phyloP scores from a whole-genome alignment of 495 filamentous ascomycete genomes.

The Darksidea phi region DNA sequence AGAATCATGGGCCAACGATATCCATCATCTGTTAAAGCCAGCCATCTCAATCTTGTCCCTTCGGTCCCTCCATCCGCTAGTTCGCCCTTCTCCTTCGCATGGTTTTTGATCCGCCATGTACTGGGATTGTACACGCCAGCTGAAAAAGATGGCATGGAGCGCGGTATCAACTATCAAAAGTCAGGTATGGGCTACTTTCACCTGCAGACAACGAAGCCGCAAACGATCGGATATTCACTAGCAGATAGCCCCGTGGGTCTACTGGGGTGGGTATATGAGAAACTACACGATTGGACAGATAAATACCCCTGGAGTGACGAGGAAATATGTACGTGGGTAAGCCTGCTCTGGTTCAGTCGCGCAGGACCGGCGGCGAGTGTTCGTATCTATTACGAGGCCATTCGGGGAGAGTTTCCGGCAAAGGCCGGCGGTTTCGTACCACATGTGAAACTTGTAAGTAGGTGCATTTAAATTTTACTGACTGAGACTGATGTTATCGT shows the following conservation, averaged over 20 bases:
- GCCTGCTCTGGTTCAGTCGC: slow-evolving; percentile 51
- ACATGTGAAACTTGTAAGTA: background rate
- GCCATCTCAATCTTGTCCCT: slow-evolving; percentile 61
- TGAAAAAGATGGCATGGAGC: slow-evolving; percentile 40
- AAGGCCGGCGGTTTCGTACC: background rate
- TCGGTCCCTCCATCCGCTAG: slow-evolving; percentile 41
- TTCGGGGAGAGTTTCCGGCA: slow-evolving; percentile 27
- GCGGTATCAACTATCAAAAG: slow-evolving; percentile 40
- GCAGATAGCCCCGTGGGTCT: slow-evolving; percentile 53
- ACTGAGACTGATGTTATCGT: background rate
- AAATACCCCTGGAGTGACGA: slow-evolving; percentile 53
- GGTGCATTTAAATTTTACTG: background rate
- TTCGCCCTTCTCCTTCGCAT: slow-evolving; percentile 51
- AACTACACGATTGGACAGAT: slow-evolving; percentile 52
- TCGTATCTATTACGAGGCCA: slow-evolving; percentile 52
- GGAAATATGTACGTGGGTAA: slow-evolving; percentile 56
- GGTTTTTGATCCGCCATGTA: slow-evolving; percentile 25
- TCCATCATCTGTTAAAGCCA: slow-evolving; percentile 58
- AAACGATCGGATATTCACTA: slow-evolving; percentile 51
- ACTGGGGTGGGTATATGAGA: slow-evolving; percentile 56
- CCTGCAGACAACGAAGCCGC: slow-evolving; percentile 50
- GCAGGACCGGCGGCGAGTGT: slow-evolving; percentile 51
- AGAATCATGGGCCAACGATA: slow-evolving; percentile 54
- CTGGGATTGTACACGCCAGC: background rate
- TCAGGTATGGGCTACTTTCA: slow-evolving; percentile 46